A percentile compares a stretch with the other conserved stretches of the same genome.
phyloP scores from a whole-genome alignment of 108 stramenopile genomes.

The Seminavis robusta region DNA sequence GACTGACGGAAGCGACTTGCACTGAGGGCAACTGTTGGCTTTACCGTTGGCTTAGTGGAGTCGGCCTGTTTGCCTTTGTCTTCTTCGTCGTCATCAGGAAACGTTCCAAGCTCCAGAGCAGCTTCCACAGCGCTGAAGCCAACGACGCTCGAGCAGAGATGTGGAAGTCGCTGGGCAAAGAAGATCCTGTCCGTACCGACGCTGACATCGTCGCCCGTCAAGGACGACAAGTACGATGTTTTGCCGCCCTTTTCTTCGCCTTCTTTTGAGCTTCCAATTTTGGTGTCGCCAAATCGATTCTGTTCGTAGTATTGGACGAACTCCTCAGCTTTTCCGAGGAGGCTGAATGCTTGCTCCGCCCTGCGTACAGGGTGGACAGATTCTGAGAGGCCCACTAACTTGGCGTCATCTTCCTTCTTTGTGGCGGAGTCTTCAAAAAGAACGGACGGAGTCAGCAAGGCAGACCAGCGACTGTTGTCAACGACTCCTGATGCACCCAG shows the following conservation, averaged over 20 bases:
- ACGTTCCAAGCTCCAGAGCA: slow-evolving; percentile 79
- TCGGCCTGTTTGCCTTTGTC: slow-evolving; percentile 39
- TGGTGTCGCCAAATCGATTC: slow-evolving; percentile 87
- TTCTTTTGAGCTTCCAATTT: slow-evolving; percentile 59
- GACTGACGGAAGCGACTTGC: slow-evolving; percentile 78
- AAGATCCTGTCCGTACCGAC: slow-evolving; percentile 85
- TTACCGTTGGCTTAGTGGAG: slow-evolving; percentile 16
- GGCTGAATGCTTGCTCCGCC: slow-evolving; percentile 81
- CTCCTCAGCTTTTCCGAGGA: slow-evolving; percentile 77
- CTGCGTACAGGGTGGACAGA: slow-evolving; percentile 87
- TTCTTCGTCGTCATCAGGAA: slow-evolving; percentile 72
- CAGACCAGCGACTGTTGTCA: no score
- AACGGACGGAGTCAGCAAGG: background rate
- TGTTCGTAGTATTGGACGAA: slow-evolving; percentile 87
- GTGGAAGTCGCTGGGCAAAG: slow-evolving; percentile 83
- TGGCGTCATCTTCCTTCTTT: slow-evolving; percentile 73
- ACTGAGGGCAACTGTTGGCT: slow-evolving; percentile 21
- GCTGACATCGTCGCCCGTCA: slow-evolving; percentile 89
- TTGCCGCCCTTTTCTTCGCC: slow-evolving; percentile 55
- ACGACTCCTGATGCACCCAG: no score
- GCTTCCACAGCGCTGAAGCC: slow-evolving; percentile 91
- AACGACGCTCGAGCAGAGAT: slow-evolving; percentile 80
- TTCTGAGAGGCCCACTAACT: slow-evolving; percentile 71
- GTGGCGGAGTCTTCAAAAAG: background rate
- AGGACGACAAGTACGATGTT: slow-evolving; percentile 65